Percentiles rank a stretch among this genome's conserved stretches.
These are phyloP conservation scores for Agrostemma githago DNA, from an alignment of 148 eudicot species.

Conservation along the genomic window DNA sequence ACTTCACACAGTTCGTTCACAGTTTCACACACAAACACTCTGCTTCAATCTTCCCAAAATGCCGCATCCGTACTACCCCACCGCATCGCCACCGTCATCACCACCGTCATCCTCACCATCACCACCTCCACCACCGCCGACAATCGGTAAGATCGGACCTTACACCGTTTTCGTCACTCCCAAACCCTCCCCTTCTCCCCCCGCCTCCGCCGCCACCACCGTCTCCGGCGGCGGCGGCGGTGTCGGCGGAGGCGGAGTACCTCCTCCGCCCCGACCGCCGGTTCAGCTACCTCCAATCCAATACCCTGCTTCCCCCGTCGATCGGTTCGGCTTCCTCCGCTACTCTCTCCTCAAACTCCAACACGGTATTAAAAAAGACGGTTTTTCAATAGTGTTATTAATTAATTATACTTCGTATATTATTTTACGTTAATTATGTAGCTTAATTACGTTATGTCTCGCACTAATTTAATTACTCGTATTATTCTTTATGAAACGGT, in stretches of 20 bases:
- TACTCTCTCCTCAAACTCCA: slow-evolving; percentile 64
- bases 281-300: slow-evolving; percentile 73
- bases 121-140: slow-evolving; percentile 56
- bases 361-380: slow-evolving; percentile 39
- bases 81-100: slow-evolving; percentile 64
- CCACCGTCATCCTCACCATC: slow-evolving; percentile 60
- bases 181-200: slow-evolving; percentile 15
- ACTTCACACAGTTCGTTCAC: not conserved
- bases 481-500: not conserved
- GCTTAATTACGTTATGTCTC: no score
- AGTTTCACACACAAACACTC: not conserved
- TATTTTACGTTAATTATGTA: no score
- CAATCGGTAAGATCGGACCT: slow-evolving; percentile 84
- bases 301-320: slow-evolving; percentile 28
- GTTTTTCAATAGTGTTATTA: no score
- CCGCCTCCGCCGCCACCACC: not conserved
- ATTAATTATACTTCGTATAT: no score
- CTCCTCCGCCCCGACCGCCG: slow-evolving; percentile 55
- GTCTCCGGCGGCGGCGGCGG: no score
- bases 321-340: slow-evolving; percentile 55
- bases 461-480: no score
- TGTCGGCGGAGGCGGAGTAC: slow-evolving; percentile 3
- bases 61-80: slow-evolving; percentile 33
- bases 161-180: slow-evolving; percentile 26
- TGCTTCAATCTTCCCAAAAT: slow-evolving; percentile 6